Conservation (phyloP, 495 filamentous ascomycete species). For the Poronia punctata region DNA sequence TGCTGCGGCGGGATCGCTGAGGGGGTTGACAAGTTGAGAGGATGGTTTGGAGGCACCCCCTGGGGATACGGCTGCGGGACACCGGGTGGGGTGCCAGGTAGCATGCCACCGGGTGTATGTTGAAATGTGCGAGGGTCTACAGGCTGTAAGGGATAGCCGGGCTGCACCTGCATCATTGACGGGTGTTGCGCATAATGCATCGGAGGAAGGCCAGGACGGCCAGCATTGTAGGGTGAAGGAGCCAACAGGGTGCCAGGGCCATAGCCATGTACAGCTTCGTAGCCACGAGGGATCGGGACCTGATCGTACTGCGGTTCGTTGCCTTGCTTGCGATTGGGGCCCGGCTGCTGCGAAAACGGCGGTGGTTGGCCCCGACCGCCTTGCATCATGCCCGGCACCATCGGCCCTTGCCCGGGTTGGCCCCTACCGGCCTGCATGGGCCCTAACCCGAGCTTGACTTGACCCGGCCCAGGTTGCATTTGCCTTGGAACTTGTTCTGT, state of each 20-base stretch:
- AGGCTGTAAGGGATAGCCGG: conserved; percentile 5
- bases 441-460: too few species aligned
- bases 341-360: background rate
- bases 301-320: conserved; percentile 35
- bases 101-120: conserved; percentile 1
- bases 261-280: conserved; percentile 39
- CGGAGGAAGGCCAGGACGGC: conserved; percentile 15
- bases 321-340: background rate
- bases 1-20: too few species aligned
- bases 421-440: conserved; percentile 6
- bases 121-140: conserved; percentile 16
- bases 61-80: conserved; percentile 7
- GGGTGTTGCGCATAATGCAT: conserved; percentile 13
- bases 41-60: conserved; percentile 3
- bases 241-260: conserved; percentile 26
- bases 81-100: conserved; percentile 2
- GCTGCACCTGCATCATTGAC: conserved; percentile 3
- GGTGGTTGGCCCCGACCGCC: conserved; percentile 11
- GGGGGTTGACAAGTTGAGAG: conserved; percentile 4
- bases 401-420: conserved; percentile 5
- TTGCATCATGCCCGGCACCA: conserved; percentile 13
- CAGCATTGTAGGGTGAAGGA: conserved; percentile 29
- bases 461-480: conserved; percentile 18
- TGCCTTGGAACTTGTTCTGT: conserved; percentile 29
- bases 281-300: conserved; percentile 42